Base-by-base conservation (phyloP, 1,139 yeast species). In the Kodamaea sp. region DNA sequence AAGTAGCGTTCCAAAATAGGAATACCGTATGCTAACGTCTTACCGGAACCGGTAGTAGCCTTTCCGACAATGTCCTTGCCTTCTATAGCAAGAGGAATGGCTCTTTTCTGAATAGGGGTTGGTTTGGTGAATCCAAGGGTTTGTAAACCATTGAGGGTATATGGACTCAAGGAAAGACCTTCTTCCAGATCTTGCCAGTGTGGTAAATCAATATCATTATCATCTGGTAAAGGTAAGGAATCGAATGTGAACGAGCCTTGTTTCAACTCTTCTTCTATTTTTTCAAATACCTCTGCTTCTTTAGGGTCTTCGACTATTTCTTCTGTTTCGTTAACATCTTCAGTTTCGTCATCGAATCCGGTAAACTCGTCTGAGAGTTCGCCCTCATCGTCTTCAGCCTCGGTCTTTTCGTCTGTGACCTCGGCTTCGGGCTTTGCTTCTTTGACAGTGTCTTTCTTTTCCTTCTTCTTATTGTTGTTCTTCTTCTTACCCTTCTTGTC, bases 41-140 rank as follows among this genome's bases (percentile, higher is more conserved):
- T 92, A 70, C 99, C 99, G 0, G 96, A 88, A 57, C 99, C 99
- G 1, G 99, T 94, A 7, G 95, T 83, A 8, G 98, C 98, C 53
- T 92, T 94, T 38, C 98, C 99, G 46, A 94, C 79, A 7, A 92
- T 77, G 59, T 92, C 97, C 31, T 71, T 72, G 5, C 92, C 95
- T 22, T 70, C 66, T 10, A 86, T 44, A 3, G 94, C 88, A 21
- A 71, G 55, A 1, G 97, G 96, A 34, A 92, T 82, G n/a, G 92
- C 70, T 40, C 66, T 66, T 42, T 68, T 70, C 61, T 92, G 98
- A 52, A 92, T 89, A 20, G 81, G 86, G 0, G 97, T 90, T 7
- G 98, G 97, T 22, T 67, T 62, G 2, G 48, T 53, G 57, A 84
- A 92, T 1, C 75, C 76, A n/a, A 82, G 59, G 13, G 67, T 66